Evolutionary conservation across 768 basidiomycete species (phyloP).

Genomic region (Rickenella mellea): DNA sequence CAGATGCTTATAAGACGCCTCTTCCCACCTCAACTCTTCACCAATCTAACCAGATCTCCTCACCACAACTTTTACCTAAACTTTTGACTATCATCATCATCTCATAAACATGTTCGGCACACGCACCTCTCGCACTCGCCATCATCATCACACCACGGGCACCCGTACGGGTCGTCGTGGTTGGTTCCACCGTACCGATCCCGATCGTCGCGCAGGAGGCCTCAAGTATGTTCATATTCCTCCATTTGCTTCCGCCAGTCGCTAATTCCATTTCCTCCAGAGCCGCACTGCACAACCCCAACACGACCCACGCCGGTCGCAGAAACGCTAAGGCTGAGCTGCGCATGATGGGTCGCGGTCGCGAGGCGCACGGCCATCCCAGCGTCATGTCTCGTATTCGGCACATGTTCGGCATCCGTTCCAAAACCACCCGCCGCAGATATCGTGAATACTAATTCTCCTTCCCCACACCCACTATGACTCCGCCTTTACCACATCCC

Average conservation of each 20-base stretch:
- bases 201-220: conserved; percentile 6
- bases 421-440: neutral
- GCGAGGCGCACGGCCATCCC: conserved; percentile 31
- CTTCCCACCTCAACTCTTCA: neutral
- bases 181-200: conserved; percentile 3
- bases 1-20: neutral
- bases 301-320: conserved; percentile 35
- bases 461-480: no score
- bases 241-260: neutral
- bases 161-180: neutral
- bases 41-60: neutral
- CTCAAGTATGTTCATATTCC: neutral
- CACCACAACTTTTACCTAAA: neutral
- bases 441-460: no score
- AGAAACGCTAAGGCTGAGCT: conserved; percentile 38
- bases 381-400: conserved; percentile 40
- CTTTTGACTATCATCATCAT: neutral
- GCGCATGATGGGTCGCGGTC: conserved; percentile 32
- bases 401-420: conserved; percentile 39
- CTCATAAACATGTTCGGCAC: conserved; percentile 3
- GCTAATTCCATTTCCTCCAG: neutral
- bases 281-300: conserved; percentile 41
- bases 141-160: neutral
- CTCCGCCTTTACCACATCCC: no score
- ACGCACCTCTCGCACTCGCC: conserved; percentile 1